phyloP scores from a whole-genome alignment of 768 basidiomycete species.

The Dendrothele bispora region DNA sequence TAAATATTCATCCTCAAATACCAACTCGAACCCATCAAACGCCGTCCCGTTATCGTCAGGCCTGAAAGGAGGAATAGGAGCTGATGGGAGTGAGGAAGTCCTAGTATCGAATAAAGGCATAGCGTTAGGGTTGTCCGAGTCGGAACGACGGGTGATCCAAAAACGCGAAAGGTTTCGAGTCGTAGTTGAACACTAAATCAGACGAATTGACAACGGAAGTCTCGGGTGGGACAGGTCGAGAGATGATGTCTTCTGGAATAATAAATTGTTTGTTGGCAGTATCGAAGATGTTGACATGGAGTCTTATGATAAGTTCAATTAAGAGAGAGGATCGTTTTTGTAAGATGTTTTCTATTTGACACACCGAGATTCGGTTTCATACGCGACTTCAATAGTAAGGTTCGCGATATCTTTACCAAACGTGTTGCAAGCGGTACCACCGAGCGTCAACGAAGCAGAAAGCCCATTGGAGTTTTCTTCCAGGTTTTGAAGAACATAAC shows the following conservation, averaged over 20 bases:
- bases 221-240: constrained; percentile 39
- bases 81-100: constrained; percentile 54
- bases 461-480: constrained; percentile 46
- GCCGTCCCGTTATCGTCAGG: constrained; percentile 50
- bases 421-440: constrained; percentile 59
- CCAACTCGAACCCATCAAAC: constrained; percentile 63
- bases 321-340: not conserved
- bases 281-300: constrained; percentile 71
- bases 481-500: constrained; percentile 53
- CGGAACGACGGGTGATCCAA: constrained; percentile 74
- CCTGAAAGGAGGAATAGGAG: constrained; percentile 59
- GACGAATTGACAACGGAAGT: constrained; percentile 38
- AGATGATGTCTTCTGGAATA: constrained; percentile 54
- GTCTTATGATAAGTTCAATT: constrained; percentile 29
- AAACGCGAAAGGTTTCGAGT: constrained; percentile 71
- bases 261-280: constrained; percentile 61
- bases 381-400: constrained; percentile 64
- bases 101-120: constrained; percentile 73
- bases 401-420: constrained; percentile 60
- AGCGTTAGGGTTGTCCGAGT: constrained; percentile 49
- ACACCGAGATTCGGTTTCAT: constrained; percentile 56
- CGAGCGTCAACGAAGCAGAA: constrained; percentile 53
- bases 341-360: constrained; percentile 8
- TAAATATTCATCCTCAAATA: constrained; percentile 81
- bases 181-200: constrained; percentile 71